Base-by-base conservation (phyloP, 768 basidiomycete species). In the Boletus reticulatus region DNA sequence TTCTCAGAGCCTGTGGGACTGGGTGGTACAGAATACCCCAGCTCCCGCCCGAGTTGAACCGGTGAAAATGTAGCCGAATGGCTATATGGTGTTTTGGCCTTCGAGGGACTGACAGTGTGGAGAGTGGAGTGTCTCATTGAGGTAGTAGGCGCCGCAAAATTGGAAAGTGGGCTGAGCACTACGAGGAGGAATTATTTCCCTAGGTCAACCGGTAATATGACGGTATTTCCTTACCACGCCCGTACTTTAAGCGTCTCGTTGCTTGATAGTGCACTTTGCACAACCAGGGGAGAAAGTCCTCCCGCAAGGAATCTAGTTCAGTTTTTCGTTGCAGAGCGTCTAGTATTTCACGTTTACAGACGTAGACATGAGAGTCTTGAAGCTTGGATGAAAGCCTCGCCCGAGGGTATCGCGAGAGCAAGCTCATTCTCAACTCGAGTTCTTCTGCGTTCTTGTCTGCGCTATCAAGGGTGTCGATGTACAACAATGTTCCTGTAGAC, bases 231-330 rank as follows among this genome's bases (percentile, higher is more conserved):
- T 9, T 65, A 88, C 89, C 72, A 57, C 73, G 71, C 32, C 75
- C 80, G 59, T 89, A 89, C 71, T 84, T 87, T 45, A 70, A 72
- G 59, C 76, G 76, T 62, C 83, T 85, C 16, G 78, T 76, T 11
- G 75, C 74, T 55, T 85, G 86, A 68, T 93, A 93, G 58, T 91
- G 89, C 7, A 90, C 75, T 67, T 92, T 94, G 73, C 92, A 89
- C 52, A 97, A 67, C 92, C 94, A 97, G 0, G 95, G 95, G 12
- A 98, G 68, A 64, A 97, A 91, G 56, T 97, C 93, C 69, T 95
- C 89, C 48, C 89, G 80, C 49, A 98, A 78, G 16, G 94, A 96
- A 48, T 92, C 87, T 41, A 94, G 78, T 61, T 84, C 80, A 6
- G 73, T 74, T 63, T 90, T 91, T 56, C 83, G 80, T 12, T 82